Evolutionary conservation across 352 stramenopile genomes (phyloP).

Genomic region (Globisporangium barbulae): DNA sequence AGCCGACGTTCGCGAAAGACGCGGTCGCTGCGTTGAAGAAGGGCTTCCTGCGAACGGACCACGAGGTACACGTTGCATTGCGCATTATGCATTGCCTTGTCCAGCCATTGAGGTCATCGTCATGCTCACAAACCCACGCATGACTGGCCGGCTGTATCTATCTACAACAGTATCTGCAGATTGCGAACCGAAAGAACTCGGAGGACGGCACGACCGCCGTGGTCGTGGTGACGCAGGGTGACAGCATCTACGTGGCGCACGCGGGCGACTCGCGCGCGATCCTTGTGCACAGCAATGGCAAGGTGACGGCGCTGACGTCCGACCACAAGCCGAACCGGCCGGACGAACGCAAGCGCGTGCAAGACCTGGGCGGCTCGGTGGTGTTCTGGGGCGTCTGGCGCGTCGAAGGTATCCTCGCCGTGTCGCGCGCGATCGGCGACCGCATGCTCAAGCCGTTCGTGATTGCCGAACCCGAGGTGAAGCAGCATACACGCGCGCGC

Average conservation of each 20-base stretch:
- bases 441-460: slow-evolving; percentile 91
- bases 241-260: slow-evolving; percentile 87
- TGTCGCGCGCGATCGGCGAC: slow-evolving; percentile 92
- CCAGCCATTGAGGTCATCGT: neutral
- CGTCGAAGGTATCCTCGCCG: slow-evolving; percentile 92
- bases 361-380: slow-evolving; percentile 85
- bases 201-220: slow-evolving; percentile 91
- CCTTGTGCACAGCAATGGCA: slow-evolving; percentile 77
- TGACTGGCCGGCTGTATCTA: neutral
- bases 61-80: slow-evolving; percentile 42
- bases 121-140: neutral
- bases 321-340: slow-evolving; percentile 92
- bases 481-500: slow-evolving; percentile 48
- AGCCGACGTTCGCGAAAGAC: slow-evolving; percentile 63
- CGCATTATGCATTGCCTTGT: neutral
- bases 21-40: slow-evolving; percentile 70
- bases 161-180: slow-evolving; percentile 66
- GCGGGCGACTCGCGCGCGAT: slow-evolving; percentile 89
- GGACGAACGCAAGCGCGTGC: slow-evolving; percentile 88
- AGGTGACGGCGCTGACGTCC: slow-evolving; percentile 70
- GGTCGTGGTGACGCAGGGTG: slow-evolving; percentile 66
- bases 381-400: slow-evolving; percentile 92
- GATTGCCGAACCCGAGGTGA: slow-evolving; percentile 89
- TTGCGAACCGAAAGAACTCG: slow-evolving; percentile 74
- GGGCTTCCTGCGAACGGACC: slow-evolving; percentile 73